phyloP scores from a whole-genome alignment of 2,329 filamentous ascomycete species.

The Nothophaeocryptopus gaeumannii region DNA sequence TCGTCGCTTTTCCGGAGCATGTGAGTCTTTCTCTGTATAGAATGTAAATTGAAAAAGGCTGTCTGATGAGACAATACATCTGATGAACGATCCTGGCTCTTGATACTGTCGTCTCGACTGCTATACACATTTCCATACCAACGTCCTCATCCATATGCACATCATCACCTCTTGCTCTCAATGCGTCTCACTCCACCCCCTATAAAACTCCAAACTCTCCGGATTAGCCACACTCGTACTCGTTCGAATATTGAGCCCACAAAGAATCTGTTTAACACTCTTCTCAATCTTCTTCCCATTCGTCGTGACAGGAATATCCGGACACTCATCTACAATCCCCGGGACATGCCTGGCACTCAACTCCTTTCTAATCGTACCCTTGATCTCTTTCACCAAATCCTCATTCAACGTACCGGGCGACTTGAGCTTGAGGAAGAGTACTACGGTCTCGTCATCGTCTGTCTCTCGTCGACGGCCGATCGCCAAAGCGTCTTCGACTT shows the following conservation, averaged over 20 bases:
- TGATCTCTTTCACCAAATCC: slow-evolving; percentile 63
- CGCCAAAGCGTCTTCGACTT: slow-evolving; percentile 83
- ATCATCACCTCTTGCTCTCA: slow-evolving; percentile 10
- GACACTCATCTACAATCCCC: slow-evolving; percentile 74
- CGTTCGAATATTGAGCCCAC: slow-evolving; percentile 79
- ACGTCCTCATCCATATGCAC: too few species aligned
- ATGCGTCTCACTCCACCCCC: slow-evolving; percentile 65
- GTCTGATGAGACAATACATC: too few species aligned
- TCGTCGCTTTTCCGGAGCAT: too few species aligned
- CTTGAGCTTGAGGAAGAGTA: slow-evolving; percentile 80
- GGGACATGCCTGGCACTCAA: slow-evolving; percentile 89
- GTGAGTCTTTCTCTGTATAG: too few species aligned
- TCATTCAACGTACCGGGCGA: slow-evolving; percentile 56
- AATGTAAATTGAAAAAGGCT: too few species aligned
- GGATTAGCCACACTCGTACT: slow-evolving; percentile 92
- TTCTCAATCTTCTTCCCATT: slow-evolving; percentile 99
- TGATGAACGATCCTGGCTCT: too few species aligned
- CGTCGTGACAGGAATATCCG: slow-evolving; percentile 83
- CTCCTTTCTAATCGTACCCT: slow-evolving; percentile 67
- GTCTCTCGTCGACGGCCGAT: slow-evolving; percentile 69
- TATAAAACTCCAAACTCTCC: slow-evolving; percentile 84
- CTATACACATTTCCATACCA: too few species aligned
- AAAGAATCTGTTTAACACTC: slow-evolving; percentile 92
- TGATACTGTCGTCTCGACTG: too few species aligned
- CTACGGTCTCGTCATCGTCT: slow-evolving; percentile 81